phyloP scores from a whole-genome alignment of 2,329 filamentous ascomycete genomes.

The Nothophaeocryptopus gaeumannii region DNA sequence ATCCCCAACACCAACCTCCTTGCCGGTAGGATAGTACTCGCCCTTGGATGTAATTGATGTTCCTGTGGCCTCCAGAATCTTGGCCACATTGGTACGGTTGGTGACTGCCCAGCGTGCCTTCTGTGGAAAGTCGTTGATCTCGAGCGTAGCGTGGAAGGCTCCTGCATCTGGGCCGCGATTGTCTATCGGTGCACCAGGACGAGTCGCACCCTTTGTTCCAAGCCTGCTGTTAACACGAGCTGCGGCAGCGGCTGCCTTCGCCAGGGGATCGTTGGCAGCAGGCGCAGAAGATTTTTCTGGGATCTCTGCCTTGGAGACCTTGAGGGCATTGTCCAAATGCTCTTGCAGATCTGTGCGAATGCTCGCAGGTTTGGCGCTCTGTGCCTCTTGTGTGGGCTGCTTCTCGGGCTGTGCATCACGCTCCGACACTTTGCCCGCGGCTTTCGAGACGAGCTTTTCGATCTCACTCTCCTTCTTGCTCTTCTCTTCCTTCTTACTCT shows the following conservation, averaged over 20 bases:
- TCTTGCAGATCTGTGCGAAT: constrained; percentile 26
- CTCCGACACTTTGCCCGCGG: constrained; percentile 53
- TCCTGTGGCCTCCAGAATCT: constrained; percentile 91
- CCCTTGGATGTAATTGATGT: constrained; percentile 98
- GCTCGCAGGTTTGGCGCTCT: constrained; percentile 3
- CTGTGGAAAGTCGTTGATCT: constrained; percentile 99
- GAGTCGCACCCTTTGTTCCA: constrained; percentile 79
- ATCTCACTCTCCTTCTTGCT: constrained; percentile 42
- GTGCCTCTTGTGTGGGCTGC: constrained; percentile 9
- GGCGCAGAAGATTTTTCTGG: constrained; percentile 39
- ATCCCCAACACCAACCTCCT: constrained; percentile 70
- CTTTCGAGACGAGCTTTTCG: constrained; percentile 56
- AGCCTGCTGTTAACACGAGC: constrained; percentile 87
- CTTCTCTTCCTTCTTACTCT: constrained; percentile 61
- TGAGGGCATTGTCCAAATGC: constrained; percentile 66
- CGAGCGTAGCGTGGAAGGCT: constrained; percentile 91
- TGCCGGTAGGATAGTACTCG: constrained; percentile 78
- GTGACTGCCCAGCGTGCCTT: constrained; percentile 98
- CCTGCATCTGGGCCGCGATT: constrained; percentile 98
- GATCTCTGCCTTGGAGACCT: constrained; percentile 67
- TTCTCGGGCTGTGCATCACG: constrained; percentile 21
- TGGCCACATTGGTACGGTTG: constrained; percentile 96
- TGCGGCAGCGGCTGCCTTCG: constrained; percentile 75
- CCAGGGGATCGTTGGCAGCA: constrained; percentile 27
- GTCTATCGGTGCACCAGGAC: constrained; percentile 90